Conservation (phyloP, 1,139 yeast genomes). For the Kurtzmaniella quercitrusa region DNA sequence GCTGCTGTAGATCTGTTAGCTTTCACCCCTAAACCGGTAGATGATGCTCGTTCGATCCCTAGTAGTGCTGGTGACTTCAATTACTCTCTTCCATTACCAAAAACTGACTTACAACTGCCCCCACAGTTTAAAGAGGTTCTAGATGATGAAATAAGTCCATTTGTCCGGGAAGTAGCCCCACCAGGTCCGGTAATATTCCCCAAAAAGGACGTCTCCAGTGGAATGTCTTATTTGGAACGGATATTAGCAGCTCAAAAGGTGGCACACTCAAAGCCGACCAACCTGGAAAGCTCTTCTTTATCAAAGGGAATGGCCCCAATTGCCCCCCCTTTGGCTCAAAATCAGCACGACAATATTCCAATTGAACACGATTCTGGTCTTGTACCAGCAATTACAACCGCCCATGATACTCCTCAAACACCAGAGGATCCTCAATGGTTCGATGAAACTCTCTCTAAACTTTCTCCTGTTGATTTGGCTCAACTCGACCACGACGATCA, state of each 20-base stretch:
- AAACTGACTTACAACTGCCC: slow-evolving; percentile 3
- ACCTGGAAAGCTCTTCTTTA: no score
- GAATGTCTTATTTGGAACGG: slow-evolving; percentile 26
- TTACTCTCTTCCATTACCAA: slow-evolving; percentile 24
- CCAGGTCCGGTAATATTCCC: neutral
- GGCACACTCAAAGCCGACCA: neutral
- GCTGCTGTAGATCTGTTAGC: neutral
- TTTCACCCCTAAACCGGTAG: neutral
- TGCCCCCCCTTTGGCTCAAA: no score
- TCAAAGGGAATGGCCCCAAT: no score
- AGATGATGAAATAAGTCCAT: slow-evolving; percentile 7
- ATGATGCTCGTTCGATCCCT: neutral
- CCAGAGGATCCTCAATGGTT: neutral
- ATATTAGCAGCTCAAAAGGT: slow-evolving; percentile 19
- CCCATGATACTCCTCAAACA: neutral
- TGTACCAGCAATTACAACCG: neutral
- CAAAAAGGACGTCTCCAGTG: neutral
- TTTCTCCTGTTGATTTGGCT: slow-evolving; percentile 1
- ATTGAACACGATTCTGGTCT: no score
- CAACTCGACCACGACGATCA: neutral
- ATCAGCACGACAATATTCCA: no score
- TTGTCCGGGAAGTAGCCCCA: neutral
- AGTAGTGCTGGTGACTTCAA: slow-evolving; percentile 14
- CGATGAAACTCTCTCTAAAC: neutral
- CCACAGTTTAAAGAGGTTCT: slow-evolving; percentile 5